These are phyloP conservation scores for Cyclotella atomus DNA, from an alignment of 108 stramenopile species.

Conservation along the genomic window DNA sequence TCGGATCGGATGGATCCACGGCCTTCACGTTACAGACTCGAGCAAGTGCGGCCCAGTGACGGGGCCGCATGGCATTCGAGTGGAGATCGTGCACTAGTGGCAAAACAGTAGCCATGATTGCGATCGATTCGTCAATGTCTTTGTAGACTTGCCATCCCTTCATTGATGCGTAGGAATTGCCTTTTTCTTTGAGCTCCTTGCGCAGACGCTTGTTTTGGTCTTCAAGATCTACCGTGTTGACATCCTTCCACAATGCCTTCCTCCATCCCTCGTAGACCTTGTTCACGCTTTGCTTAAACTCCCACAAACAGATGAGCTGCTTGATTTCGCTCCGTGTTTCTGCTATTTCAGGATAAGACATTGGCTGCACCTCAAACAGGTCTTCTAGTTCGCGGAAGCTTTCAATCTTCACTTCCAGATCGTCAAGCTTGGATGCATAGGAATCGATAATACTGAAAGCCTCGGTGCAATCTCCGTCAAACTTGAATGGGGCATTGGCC, in stretches of 20 bases:
- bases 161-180: constrained; percentile 62
- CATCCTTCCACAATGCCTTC: constrained; percentile 60
- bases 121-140: constrained; percentile 83
- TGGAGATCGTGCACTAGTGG: constrained; percentile 87
- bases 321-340: constrained; percentile 80
- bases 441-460: constrained; percentile 74
- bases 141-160: constrained; percentile 87
- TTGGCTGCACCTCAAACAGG: constrained; percentile 85
- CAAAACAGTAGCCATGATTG: constrained; percentile 80
- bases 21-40: constrained; percentile 77
- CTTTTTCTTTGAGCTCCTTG: constrained; percentile 79
- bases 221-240: constrained; percentile 82
- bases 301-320: constrained; percentile 78
- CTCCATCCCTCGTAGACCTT: constrained; percentile 69
- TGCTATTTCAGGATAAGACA: constrained; percentile 75
- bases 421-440: constrained; percentile 54
- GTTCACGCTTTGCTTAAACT: constrained; percentile 73
- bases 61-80: constrained; percentile 73
- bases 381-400: constrained; percentile 84
- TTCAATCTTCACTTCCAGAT: constrained; percentile 59
- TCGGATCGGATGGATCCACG: constrained; percentile 66
- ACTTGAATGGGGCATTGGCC: constrained; percentile 81
- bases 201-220: constrained; percentile 81
- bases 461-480: constrained; percentile 63
- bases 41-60: constrained; percentile 87